Evolutionary conservation across 2,329 filamentous ascomycete species (phyloP).

Genomic region (Botrytis elliptica): DNA sequence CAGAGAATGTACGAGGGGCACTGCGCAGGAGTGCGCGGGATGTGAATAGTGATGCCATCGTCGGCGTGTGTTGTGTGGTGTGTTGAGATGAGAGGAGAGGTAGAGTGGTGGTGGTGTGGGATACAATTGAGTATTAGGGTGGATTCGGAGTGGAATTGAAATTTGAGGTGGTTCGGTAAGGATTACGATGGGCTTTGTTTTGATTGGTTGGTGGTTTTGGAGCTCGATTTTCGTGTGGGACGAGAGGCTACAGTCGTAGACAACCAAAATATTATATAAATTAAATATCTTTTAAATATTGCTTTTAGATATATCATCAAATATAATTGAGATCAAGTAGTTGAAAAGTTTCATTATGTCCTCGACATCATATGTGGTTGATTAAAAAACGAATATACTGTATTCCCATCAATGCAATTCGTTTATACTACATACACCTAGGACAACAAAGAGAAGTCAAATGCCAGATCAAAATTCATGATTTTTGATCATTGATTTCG

Average conservation of each 20-base stretch:
- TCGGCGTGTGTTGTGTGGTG: constrained; percentile 20
- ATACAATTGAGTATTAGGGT: constrained; percentile 20
- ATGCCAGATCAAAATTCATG: not conserved
- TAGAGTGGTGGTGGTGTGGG: constrained; percentile 15
- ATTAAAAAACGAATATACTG: not conserved
- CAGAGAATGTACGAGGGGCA: constrained; percentile 39
- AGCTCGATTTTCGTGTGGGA: constrained; percentile 16
- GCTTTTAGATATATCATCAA: too few species aligned
- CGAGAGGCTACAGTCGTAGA: not conserved
- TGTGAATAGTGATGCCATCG: constrained; percentile 68
- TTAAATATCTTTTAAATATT: not conserved
- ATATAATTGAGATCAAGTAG: not conserved
- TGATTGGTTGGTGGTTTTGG: constrained; percentile 18
- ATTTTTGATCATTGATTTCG: not conserved
- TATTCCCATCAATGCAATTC: not conserved
- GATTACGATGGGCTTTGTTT: constrained; percentile 20
- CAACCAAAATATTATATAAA: not conserved
- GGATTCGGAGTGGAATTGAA: constrained; percentile 20
- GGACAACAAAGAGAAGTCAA: not conserved
- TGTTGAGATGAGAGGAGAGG: constrained; percentile 13
- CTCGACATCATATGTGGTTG: not conserved
- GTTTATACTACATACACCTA: not conserved
- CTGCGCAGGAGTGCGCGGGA: constrained; percentile 68
- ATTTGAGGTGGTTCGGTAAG: constrained; percentile 20
- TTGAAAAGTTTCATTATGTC: not conserved